phyloP scores from a whole-genome alignment of 1,284 basidiomycete species.

The Ceratobasidium sp. region DNA sequence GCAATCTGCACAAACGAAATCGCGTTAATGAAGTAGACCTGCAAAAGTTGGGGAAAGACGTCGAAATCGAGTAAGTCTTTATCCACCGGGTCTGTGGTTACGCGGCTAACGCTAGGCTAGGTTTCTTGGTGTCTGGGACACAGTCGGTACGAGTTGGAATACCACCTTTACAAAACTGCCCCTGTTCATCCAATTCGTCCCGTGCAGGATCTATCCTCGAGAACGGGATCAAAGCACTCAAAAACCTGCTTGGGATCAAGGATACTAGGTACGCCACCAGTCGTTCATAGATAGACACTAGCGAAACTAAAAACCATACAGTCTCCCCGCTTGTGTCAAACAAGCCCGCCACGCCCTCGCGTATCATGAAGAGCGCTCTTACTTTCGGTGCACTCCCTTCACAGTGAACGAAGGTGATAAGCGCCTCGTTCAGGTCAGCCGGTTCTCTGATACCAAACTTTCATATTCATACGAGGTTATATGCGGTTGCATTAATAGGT shows the following conservation, averaged over 20 bases:
- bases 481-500: constrained; percentile 10
- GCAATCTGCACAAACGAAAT: background rate
- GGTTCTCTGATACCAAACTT: background rate
- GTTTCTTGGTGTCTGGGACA: constrained; percentile 30
- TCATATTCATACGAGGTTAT: background rate
- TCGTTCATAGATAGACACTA: background rate
- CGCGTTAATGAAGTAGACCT: too few species aligned
- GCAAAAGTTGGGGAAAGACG: background rate
- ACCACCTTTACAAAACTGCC: background rate
- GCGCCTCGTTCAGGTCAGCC: constrained; percentile 14
- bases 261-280: background rate
- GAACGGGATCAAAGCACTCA: too few species aligned
- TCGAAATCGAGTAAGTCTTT: background rate
- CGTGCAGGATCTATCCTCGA: background rate
- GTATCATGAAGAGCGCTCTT: constrained; percentile 40
- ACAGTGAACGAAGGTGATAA: background rate
- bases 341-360: constrained; percentile 41
- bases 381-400: constrained; percentile 25
- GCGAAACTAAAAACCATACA: background rate
- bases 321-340: constrained; percentile 34
- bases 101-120: background rate
- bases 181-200: background rate
- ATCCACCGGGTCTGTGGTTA: background rate
- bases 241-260: background rate
- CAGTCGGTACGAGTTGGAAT: constrained; percentile 6